Base-by-base conservation (phyloP, 495 filamentous ascomycete genomes). In the Daldinia vernicosa region DNA sequence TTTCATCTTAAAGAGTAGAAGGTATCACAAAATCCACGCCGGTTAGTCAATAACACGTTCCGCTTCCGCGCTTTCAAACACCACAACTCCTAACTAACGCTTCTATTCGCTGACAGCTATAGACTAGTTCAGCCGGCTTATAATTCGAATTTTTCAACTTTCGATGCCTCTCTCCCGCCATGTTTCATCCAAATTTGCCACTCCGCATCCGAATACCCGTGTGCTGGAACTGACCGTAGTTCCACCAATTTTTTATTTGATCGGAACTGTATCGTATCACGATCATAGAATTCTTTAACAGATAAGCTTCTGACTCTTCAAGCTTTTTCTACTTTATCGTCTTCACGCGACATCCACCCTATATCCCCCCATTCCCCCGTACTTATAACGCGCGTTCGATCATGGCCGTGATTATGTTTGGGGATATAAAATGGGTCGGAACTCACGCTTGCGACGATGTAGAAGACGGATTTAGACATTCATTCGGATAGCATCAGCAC, bases 281-380 rank as follows among this genome's bases (percentile, higher is more conserved):
- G 3, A 47, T 57, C 24, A 54, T 37, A 35, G 12, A 54, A n/a
- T 59, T 27, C 22, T 67, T 32, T 9, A 26, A 43, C 22, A 47
- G 45, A 66, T 52, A 35, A 58, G 45, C 40, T 39, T 66, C 50
- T 66, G 61, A 69, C 65, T 47, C 15, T 54, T 64, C 19, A 39
- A 57, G 27, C 65, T 73, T 73, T 73, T 69, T 73, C 70, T 69
- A 73, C 66, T 73, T 73, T 33, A 24, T 33, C 39, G 11, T 47
- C 24, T 65, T 58, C 39, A 73, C 66, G 66, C 69, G 65, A 47
- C 66, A 52, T 63, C 43, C 60, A 53, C 37, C 60, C 24, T 65
- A 35, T 39, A 3, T 59, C 7, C 43, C 43, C 43, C 43, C 45
- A 47, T 47, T 24, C 19, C 14, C 17, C 43, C 3, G 11, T 24